A percentile compares a stretch with the other conserved stretches of the same genome.
These are phyloP conservation scores for Mariannaea elegans DNA, from an alignment of 2,329 filamentous ascomycete species.

Conservation along the genomic window DNA sequence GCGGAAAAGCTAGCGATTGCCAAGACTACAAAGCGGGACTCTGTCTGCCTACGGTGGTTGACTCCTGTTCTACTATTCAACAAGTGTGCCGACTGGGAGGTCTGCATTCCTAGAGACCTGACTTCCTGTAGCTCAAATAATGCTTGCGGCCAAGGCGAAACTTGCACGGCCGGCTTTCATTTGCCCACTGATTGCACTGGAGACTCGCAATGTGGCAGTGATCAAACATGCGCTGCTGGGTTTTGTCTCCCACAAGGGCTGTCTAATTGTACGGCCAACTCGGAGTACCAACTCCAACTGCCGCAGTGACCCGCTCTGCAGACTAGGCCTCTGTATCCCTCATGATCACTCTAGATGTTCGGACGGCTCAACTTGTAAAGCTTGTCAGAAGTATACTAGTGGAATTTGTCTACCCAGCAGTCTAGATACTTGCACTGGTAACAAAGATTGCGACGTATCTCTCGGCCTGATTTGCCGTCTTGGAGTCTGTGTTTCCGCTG, in stretches of 20 bases:
- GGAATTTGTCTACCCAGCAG: conserved; percentile 7
- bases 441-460: background rate
- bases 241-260: background rate
- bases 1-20: background rate
- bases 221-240: background rate
- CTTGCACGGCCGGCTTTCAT: conserved; percentile 1
- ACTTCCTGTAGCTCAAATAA: background rate
- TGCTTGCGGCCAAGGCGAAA: background rate
- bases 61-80: background rate
- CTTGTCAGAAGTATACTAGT: background rate
- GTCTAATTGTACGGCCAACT: background rate
- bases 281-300: background rate
- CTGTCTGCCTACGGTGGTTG: background rate
- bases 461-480: conserved; percentile 2
- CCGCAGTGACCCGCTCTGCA: conserved; percentile 5
- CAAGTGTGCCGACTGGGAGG: background rate
- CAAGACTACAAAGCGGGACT: background rate
- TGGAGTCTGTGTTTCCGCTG: conserved; percentile 7
- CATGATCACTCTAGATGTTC: background rate
- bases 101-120: conserved; percentile 9
- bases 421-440: background rate
- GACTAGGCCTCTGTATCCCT: conserved; percentile 15
- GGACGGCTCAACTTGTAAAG: background rate
- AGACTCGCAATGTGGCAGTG: background rate
- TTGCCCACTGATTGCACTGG: background rate